Conservation (phyloP, 805 yeast genomes). For the Scheffersomyces lignosus region DNA sequence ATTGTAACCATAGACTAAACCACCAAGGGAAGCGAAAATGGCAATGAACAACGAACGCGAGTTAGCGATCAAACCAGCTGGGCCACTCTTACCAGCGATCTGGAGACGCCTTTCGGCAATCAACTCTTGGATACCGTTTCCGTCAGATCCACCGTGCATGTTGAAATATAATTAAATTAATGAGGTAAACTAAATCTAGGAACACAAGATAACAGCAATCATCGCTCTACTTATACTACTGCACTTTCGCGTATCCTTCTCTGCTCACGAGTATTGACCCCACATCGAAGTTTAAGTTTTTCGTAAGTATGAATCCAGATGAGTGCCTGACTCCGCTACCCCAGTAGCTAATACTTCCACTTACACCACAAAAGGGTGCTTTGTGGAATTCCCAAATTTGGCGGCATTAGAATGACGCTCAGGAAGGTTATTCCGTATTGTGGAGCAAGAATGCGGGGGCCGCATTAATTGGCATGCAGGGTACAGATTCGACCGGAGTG, state of each 20-base stretch:
- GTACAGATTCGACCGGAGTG: too few species aligned
- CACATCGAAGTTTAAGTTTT: too few species aligned
- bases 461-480: too few species aligned
- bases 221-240: too few species aligned
- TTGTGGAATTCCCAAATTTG: too few species aligned
- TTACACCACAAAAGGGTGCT: too few species aligned
- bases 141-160: background rate
- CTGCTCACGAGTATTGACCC: background rate
- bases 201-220: background rate
- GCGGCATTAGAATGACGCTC: background rate
- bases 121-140: background rate
- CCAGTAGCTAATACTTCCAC: too few species aligned
- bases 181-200: background rate
- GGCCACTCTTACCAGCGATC: background rate
- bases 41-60: background rate
- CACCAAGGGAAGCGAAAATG: background rate
- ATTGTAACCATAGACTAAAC: constrained; percentile 27
- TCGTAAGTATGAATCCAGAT: too few species aligned
- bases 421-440: background rate
- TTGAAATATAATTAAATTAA: background rate
- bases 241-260: too few species aligned
- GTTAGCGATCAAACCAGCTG: background rate
- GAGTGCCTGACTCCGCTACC: too few species aligned
- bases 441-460: background rate
- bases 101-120: background rate